These are phyloP conservation scores for Straminergon stramineum DNA, from an alignment of 225 moss, liverwort and hornwort genomes.

Conservation along the genomic window DNA sequence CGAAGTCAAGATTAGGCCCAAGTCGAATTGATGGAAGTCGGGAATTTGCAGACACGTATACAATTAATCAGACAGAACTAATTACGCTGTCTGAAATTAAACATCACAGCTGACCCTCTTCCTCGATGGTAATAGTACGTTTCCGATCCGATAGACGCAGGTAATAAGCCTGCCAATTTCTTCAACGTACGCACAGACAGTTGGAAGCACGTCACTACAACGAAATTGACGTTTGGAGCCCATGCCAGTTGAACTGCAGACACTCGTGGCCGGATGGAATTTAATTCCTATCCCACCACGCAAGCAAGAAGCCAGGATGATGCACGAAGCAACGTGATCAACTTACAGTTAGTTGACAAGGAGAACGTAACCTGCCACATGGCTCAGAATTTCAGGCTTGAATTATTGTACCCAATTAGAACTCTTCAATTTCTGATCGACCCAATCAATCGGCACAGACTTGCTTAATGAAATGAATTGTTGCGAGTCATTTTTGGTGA, in stretches of 20 bases:
- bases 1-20: not conserved
- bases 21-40: not conserved
- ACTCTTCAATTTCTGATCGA: not conserved
- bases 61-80: not conserved
- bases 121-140: not conserved
- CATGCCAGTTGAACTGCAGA: too few relatives aligned
- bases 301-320: not conserved
- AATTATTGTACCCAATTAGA: not conserved
- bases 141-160: not conserved
- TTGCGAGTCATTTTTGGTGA: not conserved
- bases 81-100: not conserved
- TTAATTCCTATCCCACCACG: not conserved
- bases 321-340: not conserved
- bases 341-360: not conserved
- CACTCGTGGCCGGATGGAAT: not conserved
- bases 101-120: not conserved
- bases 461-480: not conserved
- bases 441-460: not conserved
- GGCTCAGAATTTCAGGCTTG: not conserved
- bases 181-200: not conserved
- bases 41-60: not conserved
- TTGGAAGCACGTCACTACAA: too few relatives aligned
- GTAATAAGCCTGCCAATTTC: not conserved
- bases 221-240: not conserved
- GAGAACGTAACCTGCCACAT: not conserved